Base-by-base conservation (phyloP, 1,284 basidiomycete genomes). In the Coriolopsis trogii region DNA sequence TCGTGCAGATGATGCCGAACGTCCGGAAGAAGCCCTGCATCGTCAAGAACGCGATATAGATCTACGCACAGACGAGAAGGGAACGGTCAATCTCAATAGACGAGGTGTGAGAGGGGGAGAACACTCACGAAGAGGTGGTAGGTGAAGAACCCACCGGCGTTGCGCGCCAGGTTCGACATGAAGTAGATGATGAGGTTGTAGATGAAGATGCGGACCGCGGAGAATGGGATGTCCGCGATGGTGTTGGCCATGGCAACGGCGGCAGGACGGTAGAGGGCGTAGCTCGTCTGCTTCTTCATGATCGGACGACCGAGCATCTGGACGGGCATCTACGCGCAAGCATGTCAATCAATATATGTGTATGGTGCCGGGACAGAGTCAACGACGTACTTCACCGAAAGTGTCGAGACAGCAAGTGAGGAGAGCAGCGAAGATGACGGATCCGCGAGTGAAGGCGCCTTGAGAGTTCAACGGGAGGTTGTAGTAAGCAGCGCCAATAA, bases 391-490 rank as follows among this genome's bases (percentile, higher is more conserved):
- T 71, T 91, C 89, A 49, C 84, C 82, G 68, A 93, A 93, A 1
- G 89, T 89, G 65, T 87, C 87, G 50, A 93, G 73, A 62, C 82
- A 83, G 48, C 84, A 87, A 24, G 88, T 87, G 25, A 95, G 70
- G 53, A 94, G 72, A 42, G 85, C 85, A 44, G 75, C 67, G 70
- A 95, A 95, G 48, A 95, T 84, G 37, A 92, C 84, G 70, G 91
- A 84, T 25, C 92, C 93, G 57, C 93, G 83, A 18, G 92, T 93
- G 72, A 96, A 96, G 0, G 88, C 90, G 31, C 93, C 93, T 30
- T 80, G 79, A 7, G 92, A 83, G 0, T 88, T 87, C 15, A 78
- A 62, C 3, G 91, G 89, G 26, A 90, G 78, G 48, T 89, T 81
- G 62, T 84, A 82, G 72, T 83, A 95, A 13, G 87, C 84, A 16